Evolutionary conservation across 148 eudicot species (phyloP).

Genomic region (Limonium bicolor): DNA sequence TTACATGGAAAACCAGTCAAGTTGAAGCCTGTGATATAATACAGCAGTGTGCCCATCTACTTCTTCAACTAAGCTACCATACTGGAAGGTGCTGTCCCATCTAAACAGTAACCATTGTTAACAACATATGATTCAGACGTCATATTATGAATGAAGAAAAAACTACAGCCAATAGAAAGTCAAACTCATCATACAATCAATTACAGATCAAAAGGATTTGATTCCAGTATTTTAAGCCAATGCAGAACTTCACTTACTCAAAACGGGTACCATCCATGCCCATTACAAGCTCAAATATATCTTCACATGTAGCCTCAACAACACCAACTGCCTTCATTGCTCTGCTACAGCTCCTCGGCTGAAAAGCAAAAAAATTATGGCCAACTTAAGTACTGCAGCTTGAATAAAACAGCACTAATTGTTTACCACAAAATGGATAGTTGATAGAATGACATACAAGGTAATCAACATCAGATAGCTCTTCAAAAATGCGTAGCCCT

Average conservation of each 20-base stretch:
- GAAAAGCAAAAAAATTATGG: conserved; percentile 13
- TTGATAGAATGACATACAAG: conserved; percentile 39
- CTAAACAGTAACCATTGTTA: conserved; percentile 18
- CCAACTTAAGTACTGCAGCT: too few species aligned
- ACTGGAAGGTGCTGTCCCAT: conserved; percentile 93
- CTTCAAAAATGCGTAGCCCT: conserved; percentile 97
- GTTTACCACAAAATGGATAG: not conserved
- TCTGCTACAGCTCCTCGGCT: conserved; percentile 99
- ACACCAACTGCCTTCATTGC: conserved; percentile 99
- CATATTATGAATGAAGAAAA: too few species aligned
- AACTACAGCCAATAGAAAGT: too few species aligned
- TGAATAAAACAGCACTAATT: too few species aligned
- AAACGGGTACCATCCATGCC: conserved; percentile 90
- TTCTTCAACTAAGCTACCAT: conserved; percentile 92
- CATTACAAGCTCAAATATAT: conserved; percentile 90
- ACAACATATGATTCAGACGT: too few species aligned
- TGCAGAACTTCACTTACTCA: conserved; percentile 88
- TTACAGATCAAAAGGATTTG: not conserved
- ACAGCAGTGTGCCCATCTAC: conserved; percentile 97
- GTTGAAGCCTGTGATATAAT: conserved; percentile 75
- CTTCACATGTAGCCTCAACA: conserved; percentile 93
- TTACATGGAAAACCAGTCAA: conserved; percentile 95
- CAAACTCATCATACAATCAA: too few species aligned
- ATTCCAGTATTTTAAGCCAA: conserved; percentile 1
- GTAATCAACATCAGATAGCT: conserved; percentile 84